Evolutionary conservation across 768 basidiomycete genomes (phyloP), one percentile per base, ranked within the genome.

Genomic region (Butyriboletus loyo): DNA sequence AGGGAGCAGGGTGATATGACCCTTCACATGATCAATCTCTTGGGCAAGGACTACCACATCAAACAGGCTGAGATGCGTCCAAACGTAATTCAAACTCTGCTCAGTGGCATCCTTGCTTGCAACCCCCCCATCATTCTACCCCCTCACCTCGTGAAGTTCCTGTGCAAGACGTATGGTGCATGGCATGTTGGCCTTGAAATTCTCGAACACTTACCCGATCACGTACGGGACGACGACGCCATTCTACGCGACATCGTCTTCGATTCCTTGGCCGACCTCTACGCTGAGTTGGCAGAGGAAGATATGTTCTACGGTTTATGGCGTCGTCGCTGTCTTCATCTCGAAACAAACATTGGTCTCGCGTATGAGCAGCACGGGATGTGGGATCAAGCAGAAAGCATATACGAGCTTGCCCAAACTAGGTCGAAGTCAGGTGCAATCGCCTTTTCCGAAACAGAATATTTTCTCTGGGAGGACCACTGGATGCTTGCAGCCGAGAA

Each of bases 401-500:
- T 86, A 36, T 98, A 99, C 69, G 97, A 99, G 70, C 73, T 76
- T 24, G 97, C 95, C 1, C 95, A 98, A 71, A 85, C 76, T 58
- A 90, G 86, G 68, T 87, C 93, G 8, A 80, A 93, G 41, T 77
- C 81, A 4, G 92, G 92, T 5, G 74, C 81, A 7, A 83, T 97
- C 48, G 85, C 94, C 1, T 98, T 95, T 74, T 87, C 89, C 13
- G 97, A 99, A 68, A 78, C 88, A 2, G 97, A 99, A 68, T 98
- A 95, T 68, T 93, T 90, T 62, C 75, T 99, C 19, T 99, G 97
- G 97, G 97, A 99, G 63, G 97, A 99, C 67, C 97, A 99, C 68
- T 99, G 97, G 96, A 89, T 99, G 53, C 74, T 95, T 8, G 81
- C 94, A 1, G 87, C 93, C 1, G 92, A 96, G 73, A 99, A 99